Conservation (phyloP, 2,329 filamentous ascomycete species). For the Neoscytalidium dimidiatum region DNA sequence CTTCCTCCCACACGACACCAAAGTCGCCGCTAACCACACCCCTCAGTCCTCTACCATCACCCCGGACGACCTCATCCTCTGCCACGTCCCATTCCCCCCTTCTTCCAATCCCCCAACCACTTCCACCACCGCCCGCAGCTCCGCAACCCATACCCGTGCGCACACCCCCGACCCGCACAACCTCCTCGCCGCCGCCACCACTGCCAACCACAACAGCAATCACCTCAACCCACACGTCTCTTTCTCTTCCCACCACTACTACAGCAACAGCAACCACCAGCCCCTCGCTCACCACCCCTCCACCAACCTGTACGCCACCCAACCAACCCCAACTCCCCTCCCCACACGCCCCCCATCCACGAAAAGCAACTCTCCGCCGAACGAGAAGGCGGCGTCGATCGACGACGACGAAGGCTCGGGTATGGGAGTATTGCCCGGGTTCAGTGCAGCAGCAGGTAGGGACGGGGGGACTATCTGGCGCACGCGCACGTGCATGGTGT, state of each 20-base stretch:
- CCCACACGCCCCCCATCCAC: not conserved
- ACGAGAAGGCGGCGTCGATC: not conserved
- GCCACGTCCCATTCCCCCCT: not conserved
- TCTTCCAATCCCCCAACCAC: not conserved
- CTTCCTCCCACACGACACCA: not conserved
- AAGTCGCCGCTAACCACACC: not conserved
- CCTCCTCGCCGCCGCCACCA: not conserved
- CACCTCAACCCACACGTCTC: constrained; percentile 15
- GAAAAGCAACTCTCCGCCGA: constrained; percentile 11
- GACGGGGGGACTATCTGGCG: not conserved
- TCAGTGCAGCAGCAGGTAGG: not conserved
- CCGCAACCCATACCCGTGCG: not conserved
- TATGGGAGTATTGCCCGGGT: not conserved
- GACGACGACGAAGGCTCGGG: not conserved
- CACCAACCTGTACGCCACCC: constrained; percentile 22
- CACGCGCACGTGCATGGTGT: constrained; percentile 35
- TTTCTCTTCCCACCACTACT: not conserved
- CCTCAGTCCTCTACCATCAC: not conserved
- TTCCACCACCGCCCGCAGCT: not conserved
- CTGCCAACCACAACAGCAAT: not conserved
- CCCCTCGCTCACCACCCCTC: not conserved
- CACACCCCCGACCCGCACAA: not conserved
- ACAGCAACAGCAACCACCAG: not conserved
- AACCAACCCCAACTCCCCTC: not conserved
- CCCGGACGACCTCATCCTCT: not conserved